Conservation (phyloP, 495 filamentous ascomycete species). For the Aspergillus nanangensis region DNA sequence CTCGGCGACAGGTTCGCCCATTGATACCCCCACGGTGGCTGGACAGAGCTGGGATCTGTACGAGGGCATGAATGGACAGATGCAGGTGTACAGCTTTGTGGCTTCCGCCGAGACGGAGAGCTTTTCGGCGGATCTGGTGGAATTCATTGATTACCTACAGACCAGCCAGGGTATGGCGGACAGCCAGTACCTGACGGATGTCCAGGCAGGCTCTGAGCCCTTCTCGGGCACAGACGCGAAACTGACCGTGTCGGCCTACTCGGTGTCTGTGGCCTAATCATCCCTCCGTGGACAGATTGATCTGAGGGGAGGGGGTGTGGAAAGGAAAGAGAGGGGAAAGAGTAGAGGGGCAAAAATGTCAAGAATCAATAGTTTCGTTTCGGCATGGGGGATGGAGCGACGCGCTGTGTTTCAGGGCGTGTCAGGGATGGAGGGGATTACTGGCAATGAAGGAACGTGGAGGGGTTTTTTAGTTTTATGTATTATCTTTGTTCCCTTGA, state of each 20-base stretch:
- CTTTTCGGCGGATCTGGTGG: slow-evolving; percentile 52
- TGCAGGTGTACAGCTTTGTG: slow-evolving; percentile 59
- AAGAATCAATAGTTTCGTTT: neutral
- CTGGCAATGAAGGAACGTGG: neutral
- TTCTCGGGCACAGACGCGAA: slow-evolving; percentile 40
- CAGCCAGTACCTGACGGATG: slow-evolving; percentile 50
- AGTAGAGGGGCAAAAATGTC: neutral
- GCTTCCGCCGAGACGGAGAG: slow-evolving; percentile 38
- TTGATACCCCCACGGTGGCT: slow-evolving; percentile 49
- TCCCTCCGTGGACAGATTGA: neutral
- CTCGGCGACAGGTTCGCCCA: slow-evolving; percentile 49
- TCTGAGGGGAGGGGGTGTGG: neutral
- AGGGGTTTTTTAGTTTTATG: too few relatives aligned
- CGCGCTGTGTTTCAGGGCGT: neutral
- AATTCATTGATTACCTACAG: slow-evolving; percentile 55
- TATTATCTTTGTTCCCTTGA: too few relatives aligned
- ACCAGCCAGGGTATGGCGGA: slow-evolving; percentile 42
- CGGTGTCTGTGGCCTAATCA: slow-evolving; percentile 34
- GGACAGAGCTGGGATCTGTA: slow-evolving; percentile 51
- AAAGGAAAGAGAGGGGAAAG: neutral
- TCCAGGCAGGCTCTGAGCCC: slow-evolving; percentile 55
- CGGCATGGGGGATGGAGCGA: slow-evolving; percentile 1
- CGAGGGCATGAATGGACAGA: slow-evolving; percentile 50
- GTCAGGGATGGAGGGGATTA: neutral
- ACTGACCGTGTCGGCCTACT: slow-evolving; percentile 35